Evolutionary conservation across 2,329 filamentous ascomycete genomes (phyloP).

Genomic region (Trichophyton verrucosum): DNA sequence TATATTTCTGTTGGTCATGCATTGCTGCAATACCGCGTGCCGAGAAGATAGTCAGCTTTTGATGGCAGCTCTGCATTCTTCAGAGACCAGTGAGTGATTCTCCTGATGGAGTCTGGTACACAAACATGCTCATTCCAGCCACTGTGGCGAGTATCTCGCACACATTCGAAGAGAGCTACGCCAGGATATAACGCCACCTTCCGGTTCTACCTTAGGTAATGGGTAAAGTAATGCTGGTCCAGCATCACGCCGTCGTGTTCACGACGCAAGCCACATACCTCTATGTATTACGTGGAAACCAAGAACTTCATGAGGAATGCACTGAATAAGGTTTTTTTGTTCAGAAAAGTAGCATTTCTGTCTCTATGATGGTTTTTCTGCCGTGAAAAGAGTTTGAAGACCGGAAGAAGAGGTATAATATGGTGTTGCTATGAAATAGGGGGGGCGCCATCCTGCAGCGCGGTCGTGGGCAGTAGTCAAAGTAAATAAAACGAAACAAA

Average conservation of each 20-base stretch:
- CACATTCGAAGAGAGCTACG: neutral
- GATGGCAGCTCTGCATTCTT: neutral
- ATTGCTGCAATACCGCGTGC: neutral
- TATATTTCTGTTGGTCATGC: neutral
- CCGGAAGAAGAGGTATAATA: neutral
- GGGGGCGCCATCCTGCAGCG: neutral
- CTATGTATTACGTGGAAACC: neutral
- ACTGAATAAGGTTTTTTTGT: neutral
- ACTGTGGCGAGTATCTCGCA: conserved; percentile 2
- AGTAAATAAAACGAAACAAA: neutral
- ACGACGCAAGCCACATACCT: neutral
- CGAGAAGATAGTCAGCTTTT: neutral
- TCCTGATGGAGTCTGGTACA: neutral
- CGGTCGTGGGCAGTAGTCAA: neutral
- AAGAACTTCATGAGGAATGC: neutral
- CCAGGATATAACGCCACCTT: neutral
- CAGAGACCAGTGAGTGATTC: neutral
- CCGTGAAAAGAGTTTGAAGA: neutral
- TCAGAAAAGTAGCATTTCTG: neutral
- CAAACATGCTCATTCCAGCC: neutral
- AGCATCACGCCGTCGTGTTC: neutral
- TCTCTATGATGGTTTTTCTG: neutral
- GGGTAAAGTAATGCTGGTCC: no score
- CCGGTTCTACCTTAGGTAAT: neutral
- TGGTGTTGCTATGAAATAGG: neutral